These are phyloP conservation scores for Carex cristatella DNA, from an alignment of 176 grass and related monocot genomes.

Conservation along the genomic window DNA sequence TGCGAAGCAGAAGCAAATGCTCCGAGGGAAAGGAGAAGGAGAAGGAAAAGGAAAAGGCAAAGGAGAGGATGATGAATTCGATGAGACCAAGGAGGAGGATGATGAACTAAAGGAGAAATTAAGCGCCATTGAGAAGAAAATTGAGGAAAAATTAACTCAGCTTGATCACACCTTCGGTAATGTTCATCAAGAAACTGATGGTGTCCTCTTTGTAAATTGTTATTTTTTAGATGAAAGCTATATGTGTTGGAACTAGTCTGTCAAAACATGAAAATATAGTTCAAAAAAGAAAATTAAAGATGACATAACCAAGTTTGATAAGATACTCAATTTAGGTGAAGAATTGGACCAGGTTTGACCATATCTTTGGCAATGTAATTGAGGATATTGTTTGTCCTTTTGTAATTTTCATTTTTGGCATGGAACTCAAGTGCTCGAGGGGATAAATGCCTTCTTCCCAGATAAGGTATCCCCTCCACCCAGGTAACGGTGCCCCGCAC, in stretches of 20 bases:
- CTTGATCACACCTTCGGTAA: slow-evolving; percentile 82
- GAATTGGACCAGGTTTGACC: background rate
- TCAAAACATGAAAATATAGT: background rate
- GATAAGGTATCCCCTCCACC: no score
- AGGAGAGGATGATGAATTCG: slow-evolving; percentile 57
- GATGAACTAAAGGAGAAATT: slow-evolving; percentile 67
- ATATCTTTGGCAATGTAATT: background rate
- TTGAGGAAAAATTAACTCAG: slow-evolving; percentile 53
- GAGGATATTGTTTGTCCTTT: background rate
- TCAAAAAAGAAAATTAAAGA: background rate
- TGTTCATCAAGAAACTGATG: background rate
- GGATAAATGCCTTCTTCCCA: background rate
- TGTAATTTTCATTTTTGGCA: background rate
- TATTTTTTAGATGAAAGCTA: background rate
- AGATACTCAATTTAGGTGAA: background rate
- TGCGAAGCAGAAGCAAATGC: slow-evolving; percentile 71
- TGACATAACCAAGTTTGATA: background rate
- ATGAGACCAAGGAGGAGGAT: slow-evolving; percentile 61
- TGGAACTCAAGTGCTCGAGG: background rate
- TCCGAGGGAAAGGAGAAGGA: slow-evolving; percentile 45
- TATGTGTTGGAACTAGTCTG: background rate
- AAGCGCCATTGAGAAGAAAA: slow-evolving; percentile 71
- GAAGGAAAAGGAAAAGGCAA: slow-evolving; percentile 52
- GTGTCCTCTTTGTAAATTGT: background rate
- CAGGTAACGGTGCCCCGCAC: no score